A percentile compares a stretch with the other conserved stretches of the same genome.
phyloP scores from a whole-genome alignment of 2,329 filamentous ascomycete species.

The Pseudocercospora musae region DNA sequence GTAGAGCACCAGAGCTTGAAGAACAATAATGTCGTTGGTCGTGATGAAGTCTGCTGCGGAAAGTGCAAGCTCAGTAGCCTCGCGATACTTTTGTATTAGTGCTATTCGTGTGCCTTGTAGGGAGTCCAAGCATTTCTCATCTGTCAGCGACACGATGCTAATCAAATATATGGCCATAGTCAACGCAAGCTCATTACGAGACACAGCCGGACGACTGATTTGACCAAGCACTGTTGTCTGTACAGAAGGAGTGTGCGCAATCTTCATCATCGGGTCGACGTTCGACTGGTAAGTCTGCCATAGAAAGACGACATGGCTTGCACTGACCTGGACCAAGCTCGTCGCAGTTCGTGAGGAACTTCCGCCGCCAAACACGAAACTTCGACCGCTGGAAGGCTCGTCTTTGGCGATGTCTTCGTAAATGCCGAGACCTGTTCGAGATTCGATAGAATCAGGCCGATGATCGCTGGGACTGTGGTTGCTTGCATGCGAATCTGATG shows the following conservation, averaged over 20 bases:
- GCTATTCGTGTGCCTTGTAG: conserved; percentile 23
- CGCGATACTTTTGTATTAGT: conserved; percentile 25
- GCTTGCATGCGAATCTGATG: conserved; percentile 15
- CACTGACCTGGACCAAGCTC: conserved; percentile 11
- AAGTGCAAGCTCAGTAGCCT: conserved; percentile 28
- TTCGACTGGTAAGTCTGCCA: conserved; percentile 75
- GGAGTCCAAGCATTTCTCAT: conserved; percentile 27
- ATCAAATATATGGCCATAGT: conserved; percentile 37
- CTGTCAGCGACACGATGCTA: conserved; percentile 32
- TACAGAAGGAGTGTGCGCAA: conserved; percentile 68
- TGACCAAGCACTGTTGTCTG: conserved; percentile 64
- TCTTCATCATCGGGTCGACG: conserved; percentile 70
- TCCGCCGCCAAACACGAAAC: conserved; percentile 23
- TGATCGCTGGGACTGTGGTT: conserved; percentile 10
- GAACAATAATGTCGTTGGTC: conserved; percentile 28
- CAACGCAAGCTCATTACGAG: conserved; percentile 40
- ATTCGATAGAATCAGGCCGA: conserved; percentile 7
- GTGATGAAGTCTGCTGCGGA: conserved; percentile 30
- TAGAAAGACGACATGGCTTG: conserved; percentile 56
- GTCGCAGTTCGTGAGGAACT: conserved; percentile 21
- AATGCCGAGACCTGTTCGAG: conserved; percentile 12
- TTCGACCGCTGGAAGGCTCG: conserved; percentile 7
- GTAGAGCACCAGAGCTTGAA: conserved; percentile 33
- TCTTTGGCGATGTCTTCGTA: conserved; percentile 9
- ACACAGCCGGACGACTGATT: conserved; percentile 54